Base-by-base conservation (phyloP, 2,329 filamentous ascomycete genomes). In the Pezicula neosporulosa region DNA sequence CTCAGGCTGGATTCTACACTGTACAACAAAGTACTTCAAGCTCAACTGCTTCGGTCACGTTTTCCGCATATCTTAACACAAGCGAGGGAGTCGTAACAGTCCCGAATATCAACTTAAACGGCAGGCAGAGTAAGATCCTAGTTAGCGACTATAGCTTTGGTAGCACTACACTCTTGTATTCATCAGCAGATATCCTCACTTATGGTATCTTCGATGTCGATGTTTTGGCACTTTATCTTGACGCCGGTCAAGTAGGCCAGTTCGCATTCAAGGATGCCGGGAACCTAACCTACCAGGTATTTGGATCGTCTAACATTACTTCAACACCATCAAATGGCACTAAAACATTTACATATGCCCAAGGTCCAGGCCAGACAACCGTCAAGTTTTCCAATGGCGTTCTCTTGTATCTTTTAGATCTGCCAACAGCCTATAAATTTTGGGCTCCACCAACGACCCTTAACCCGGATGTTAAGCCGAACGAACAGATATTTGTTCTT, bases 391-490 rank as follows among this genome's bases (percentile, higher is more conserved):
- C 74, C 0, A 75, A 78, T 46, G 73, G 74, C 1, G 67, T 77
- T 3, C 52, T 80, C 1, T 66, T 77, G 4, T 79, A 80, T 50
- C 68, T 83, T 5, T 68, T 83, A 4, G 78, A 82, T 41, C 70
- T 75, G 19, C 63, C 71, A 10, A 73, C 77, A 0, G 80, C 77
- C 1, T 83, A 77, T 74, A 76, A 74, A 6, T 80, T 83, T 60
- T 83, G 77, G 67, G 78, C 78, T 2, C 74, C 78, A 3, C 59
- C 77, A 3, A 74, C 73, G 8, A 74, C 73, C 0, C 60, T 58
- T 1, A 67, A 75, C 49, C 78, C 78, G 0, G 64, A 68, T 38
- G 72, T 78, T 16, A 62, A 64, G 2, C 68, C 75, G 0, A 58
- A 72, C 46, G 62, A 79, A 54, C 77, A 81, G 35, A 69, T 75